Percentiles rank a stretch among this genome's conserved stretches.
Evolutionary conservation across 2,329 filamentous ascomycete genomes (phyloP).

Genomic region (Pseudonectria foliicola): DNA sequence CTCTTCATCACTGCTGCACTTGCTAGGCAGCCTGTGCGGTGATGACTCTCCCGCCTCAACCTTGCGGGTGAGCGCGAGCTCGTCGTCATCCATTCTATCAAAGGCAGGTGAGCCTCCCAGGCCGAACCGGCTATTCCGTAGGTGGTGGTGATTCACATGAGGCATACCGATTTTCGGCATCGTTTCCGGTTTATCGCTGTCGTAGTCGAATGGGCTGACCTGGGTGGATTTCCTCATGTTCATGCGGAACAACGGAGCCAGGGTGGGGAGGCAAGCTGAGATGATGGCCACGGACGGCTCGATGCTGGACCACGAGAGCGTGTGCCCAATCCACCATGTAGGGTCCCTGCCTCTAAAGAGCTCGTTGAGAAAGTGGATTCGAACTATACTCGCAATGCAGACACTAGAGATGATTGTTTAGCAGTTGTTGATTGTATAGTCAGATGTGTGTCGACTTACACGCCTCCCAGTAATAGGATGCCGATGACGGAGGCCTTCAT

Average conservation of each 20-base stretch:
- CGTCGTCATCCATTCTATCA: background rate
- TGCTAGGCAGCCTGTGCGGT: background rate
- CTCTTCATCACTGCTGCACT: background rate
- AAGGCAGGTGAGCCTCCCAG: background rate
- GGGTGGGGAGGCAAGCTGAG: conserved; percentile 2
- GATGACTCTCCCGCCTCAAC: background rate
- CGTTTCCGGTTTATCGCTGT: no score
- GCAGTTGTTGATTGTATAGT: background rate
- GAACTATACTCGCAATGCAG: conserved; percentile 1
- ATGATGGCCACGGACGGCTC: conserved; percentile 3
- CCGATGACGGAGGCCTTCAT: conserved; percentile 1
- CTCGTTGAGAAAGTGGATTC: conserved; percentile 1
- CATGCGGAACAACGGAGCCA: conserved; percentile 1
- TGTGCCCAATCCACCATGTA: background rate
- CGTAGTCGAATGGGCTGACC: no score
- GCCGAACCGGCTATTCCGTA: background rate
- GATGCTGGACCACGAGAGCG: conserved; percentile 1
- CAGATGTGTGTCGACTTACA: background rate
- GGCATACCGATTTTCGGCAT: no score
- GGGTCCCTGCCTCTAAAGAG: background rate
- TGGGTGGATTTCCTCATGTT: background rate
- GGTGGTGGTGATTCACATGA: no score
- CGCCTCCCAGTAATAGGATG: conserved; percentile 1
- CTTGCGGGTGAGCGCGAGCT: conserved; percentile 1
- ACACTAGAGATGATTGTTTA: background rate